Percentiles rank a stretch among this genome's conserved stretches.
Evolutionary conservation across 2,329 filamentous ascomycete species (phyloP).

Genomic region (Trichoderma koningiopsis): DNA sequence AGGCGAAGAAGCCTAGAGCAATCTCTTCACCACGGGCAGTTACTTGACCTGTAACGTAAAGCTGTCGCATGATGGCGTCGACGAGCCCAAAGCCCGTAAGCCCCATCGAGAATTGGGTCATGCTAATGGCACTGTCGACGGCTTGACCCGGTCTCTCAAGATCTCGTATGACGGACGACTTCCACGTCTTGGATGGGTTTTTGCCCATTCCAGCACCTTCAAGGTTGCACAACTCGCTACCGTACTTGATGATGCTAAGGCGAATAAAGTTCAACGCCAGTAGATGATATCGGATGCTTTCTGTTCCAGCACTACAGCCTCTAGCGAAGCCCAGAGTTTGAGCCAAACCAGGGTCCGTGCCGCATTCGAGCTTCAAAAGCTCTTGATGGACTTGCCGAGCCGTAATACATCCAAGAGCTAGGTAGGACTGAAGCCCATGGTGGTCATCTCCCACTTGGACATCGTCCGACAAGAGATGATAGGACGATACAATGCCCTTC

Average conservation of each 20-base stretch:
- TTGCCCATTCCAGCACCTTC: slow-evolving; percentile 61
- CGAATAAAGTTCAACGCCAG: slow-evolving; percentile 83
- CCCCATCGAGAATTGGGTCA: slow-evolving; percentile 60
- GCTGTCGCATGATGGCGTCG: slow-evolving; percentile 74
- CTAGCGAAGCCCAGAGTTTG: slow-evolving; percentile 60
- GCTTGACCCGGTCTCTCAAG: slow-evolving; percentile 31
- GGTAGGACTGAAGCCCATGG: slow-evolving; percentile 74
- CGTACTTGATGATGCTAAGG: slow-evolving; percentile 72
- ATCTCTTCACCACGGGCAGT: slow-evolving; percentile 77
- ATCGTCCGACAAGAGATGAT: slow-evolving; percentile 72
- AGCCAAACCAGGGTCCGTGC: slow-evolving; percentile 46
- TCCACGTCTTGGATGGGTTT: slow-evolving; percentile 52
- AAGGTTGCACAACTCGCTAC: slow-evolving; percentile 62
- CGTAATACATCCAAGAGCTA: slow-evolving; percentile 72
- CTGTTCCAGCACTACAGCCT: slow-evolving; percentile 73
- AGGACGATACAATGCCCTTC: slow-evolving; percentile 61
- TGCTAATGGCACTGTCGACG: neutral
- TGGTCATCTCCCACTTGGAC: slow-evolving; percentile 71
- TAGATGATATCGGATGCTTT: slow-evolving; percentile 70
- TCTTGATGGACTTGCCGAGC: slow-evolving; percentile 71
- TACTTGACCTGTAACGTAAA: slow-evolving; percentile 75
- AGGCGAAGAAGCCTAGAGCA: slow-evolving; percentile 72
- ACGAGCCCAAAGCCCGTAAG: slow-evolving; percentile 76
- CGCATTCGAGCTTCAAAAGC: slow-evolving; percentile 71
- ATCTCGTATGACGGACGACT: slow-evolving; percentile 41